Evolutionary conservation across 2,329 filamentous ascomycete genomes (phyloP).

Genomic region (Venturia pyrina): DNA sequence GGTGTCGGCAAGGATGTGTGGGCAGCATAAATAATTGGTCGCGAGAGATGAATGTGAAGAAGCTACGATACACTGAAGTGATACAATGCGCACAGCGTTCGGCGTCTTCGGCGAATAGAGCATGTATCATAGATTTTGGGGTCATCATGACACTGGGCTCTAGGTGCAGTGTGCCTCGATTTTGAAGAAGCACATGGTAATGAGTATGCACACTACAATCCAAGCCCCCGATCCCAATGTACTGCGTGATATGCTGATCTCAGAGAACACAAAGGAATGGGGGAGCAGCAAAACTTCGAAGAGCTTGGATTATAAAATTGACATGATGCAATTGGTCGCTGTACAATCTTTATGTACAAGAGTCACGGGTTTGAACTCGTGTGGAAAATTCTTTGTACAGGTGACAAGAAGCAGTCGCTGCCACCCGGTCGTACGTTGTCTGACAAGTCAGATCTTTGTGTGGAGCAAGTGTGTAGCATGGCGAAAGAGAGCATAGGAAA

Average conservation of each 20-base stretch:
- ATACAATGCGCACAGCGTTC: not conserved
- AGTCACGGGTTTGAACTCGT: too few relatives aligned
- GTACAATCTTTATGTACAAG: not conserved
- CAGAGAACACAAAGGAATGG: not conserved
- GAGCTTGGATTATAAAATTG: not conserved
- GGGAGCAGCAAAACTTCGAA: not conserved
- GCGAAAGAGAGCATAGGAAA: too few relatives aligned
- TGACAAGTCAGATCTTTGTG: too few relatives aligned
- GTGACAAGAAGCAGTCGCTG: too few relatives aligned
- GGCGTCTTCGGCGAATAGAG: not conserved
- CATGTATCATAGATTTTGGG: not conserved
- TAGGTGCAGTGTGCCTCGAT: not conserved
- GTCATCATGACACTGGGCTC: not conserved
- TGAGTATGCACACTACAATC: not conserved
- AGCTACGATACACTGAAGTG: not conserved
- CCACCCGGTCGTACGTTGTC: too few relatives aligned
- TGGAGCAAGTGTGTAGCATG: too few relatives aligned
- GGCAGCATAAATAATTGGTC: constrained; percentile 51
- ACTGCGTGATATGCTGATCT: not conserved
- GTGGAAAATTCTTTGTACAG: too few relatives aligned
- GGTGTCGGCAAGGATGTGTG: constrained; percentile 88
- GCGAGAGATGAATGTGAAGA: not conserved
- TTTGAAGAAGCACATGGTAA: not conserved
- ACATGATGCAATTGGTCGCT: not conserved
- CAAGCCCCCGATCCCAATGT: not conserved